Conservation (phyloP, 192 early-diverging fungal genomes). For the Anaeromyces robustus region DNA sequence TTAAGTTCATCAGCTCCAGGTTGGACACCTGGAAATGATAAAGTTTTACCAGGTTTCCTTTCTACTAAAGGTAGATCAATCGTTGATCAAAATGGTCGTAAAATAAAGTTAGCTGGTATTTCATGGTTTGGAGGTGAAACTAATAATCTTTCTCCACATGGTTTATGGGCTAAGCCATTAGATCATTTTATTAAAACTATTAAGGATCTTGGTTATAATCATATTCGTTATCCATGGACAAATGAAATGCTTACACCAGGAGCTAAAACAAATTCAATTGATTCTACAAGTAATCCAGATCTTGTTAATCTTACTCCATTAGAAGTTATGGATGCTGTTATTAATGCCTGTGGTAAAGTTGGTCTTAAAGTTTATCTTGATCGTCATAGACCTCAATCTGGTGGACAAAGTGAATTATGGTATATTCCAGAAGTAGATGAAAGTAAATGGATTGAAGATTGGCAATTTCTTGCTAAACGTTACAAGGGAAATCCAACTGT, state of each 20-base stretch:
- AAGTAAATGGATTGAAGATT: conserved; percentile 12
- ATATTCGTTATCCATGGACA: conserved; percentile 11
- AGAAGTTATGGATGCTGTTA: conserved; percentile 11
- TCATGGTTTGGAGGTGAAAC: conserved; percentile 9
- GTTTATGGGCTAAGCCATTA: conserved; percentile 6
- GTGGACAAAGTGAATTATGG: conserved; percentile 12
- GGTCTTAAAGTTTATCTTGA: conserved; percentile 13
- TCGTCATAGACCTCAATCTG: conserved; percentile 6
- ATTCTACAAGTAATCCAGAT: conserved; percentile 10
- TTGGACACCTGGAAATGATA: too few relatives aligned
- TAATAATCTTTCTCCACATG: conserved; percentile 1
- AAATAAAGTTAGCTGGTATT: conserved; percentile 9
- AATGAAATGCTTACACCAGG: conserved; percentile 10
- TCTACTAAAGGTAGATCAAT: conserved; percentile 5
- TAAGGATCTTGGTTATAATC: conserved; percentile 3
- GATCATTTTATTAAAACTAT: conserved; percentile 2
- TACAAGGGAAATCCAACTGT: conserved; percentile 9
- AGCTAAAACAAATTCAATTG: conserved; percentile 1
- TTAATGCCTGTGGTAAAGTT: conserved; percentile 10
- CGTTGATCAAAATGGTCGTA: conserved; percentile 5
- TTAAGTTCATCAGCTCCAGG: too few relatives aligned
- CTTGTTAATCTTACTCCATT: conserved; percentile 6
- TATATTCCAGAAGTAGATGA: conserved; percentile 11
- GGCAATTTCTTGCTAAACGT: conserved; percentile 10
- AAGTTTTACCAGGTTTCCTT: background rate